A percentile compares a stretch with the other conserved stretches of the same genome.
These are phyloP conservation scores for Fusarium vanettenii DNA, from an alignment of 2,329 filamentous ascomycete species.

Conservation along the genomic window DNA sequence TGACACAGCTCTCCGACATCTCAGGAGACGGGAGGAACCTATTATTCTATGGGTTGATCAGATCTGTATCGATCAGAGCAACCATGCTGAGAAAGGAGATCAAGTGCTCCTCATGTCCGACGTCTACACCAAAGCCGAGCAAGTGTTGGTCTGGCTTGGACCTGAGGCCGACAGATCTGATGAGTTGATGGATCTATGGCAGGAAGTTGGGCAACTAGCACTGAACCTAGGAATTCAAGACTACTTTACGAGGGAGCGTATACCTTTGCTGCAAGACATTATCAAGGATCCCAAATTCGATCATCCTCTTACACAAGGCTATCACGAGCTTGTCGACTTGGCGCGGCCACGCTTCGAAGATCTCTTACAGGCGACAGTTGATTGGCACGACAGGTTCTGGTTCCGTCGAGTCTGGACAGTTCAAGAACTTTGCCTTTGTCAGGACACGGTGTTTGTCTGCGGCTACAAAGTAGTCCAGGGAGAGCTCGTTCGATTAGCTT, in stretches of 20 bases:
- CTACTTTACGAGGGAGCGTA: background rate
- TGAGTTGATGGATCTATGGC: conserved; percentile 1
- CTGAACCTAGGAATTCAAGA: background rate
- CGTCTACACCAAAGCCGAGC: background rate
- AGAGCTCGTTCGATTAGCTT: background rate
- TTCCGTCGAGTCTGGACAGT: conserved; percentile 7
- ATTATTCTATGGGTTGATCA: background rate
- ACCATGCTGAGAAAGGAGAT: background rate
- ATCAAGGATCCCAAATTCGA: background rate
- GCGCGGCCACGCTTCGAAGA: background rate
- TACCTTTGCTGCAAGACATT: background rate
- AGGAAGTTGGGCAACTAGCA: background rate
- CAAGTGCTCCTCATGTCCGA: conserved; percentile 6
- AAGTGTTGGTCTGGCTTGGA: conserved; percentile 2
- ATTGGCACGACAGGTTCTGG: background rate
- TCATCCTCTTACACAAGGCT: background rate
- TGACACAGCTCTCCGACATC: background rate
- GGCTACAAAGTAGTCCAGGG: background rate
- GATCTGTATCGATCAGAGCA: background rate
- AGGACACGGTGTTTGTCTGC: background rate
- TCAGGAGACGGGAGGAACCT: background rate
- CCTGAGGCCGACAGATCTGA: background rate
- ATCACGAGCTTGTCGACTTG: background rate
- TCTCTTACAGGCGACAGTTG: background rate
- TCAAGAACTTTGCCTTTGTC: conserved; percentile 1